A percentile compares a stretch with the other conserved stretches of the same genome.
Evolutionary conservation across 2,329 filamentous ascomycete species (phyloP).

Genomic region (Calonectria fujianensis): DNA sequence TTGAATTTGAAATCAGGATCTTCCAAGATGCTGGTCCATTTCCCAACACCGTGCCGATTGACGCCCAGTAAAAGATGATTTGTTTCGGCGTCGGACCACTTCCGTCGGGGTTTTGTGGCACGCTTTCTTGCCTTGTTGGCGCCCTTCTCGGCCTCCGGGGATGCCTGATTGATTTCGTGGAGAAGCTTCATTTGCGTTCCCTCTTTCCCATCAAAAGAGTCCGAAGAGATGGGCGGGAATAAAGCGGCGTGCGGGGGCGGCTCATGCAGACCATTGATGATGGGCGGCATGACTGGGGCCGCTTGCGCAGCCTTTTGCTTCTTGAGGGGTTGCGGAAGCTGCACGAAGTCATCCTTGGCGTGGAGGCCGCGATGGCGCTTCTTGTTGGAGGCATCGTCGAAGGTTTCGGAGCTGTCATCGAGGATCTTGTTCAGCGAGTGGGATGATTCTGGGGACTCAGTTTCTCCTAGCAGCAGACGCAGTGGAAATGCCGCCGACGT

Average conservation of each 20-base stretch:
- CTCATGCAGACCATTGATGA: slow-evolving; percentile 79
- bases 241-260: slow-evolving; percentile 76
- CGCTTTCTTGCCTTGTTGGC: slow-evolving; percentile 69
- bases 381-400: slow-evolving; percentile 70
- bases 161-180: slow-evolving; percentile 63
- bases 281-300: slow-evolving; percentile 74
- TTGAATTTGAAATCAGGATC: slow-evolving; percentile 78
- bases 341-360: slow-evolving; percentile 77
- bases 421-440: slow-evolving; percentile 68
- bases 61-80: slow-evolving; percentile 77
- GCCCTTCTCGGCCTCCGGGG: slow-evolving; percentile 58
- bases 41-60: slow-evolving; percentile 77
- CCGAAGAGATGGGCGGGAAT: slow-evolving; percentile 78
- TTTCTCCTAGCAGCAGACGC: slow-evolving; percentile 64
- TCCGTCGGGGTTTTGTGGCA: slow-evolving; percentile 74
- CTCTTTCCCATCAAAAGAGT: slow-evolving; percentile 71
- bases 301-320: slow-evolving; percentile 77
- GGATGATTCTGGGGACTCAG: slow-evolving; percentile 62
- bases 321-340: slow-evolving; percentile 78
- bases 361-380: slow-evolving; percentile 71
- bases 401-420: slow-evolving; percentile 64
- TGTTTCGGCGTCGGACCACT: slow-evolving; percentile 80
- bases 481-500: slow-evolving; percentile 59
- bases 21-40: slow-evolving; percentile 79
- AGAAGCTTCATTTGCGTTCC: slow-evolving; percentile 65